phyloP scores from a whole-genome alignment of 2,329 filamentous ascomycete genomes.

The Dryadomyces quercivorus region DNA sequence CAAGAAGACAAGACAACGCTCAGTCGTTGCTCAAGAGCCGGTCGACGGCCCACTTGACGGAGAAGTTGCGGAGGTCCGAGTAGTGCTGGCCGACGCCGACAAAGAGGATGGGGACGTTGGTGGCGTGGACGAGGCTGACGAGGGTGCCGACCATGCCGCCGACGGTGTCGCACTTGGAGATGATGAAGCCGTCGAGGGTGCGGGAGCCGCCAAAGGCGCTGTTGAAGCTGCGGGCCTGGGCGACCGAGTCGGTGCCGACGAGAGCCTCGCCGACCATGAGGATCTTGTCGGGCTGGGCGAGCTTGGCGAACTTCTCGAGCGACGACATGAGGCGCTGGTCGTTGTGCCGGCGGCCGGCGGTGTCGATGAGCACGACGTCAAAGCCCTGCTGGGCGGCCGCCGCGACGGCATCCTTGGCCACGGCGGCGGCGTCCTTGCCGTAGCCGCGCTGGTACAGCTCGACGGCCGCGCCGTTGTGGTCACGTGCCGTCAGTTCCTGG shows the following conservation, averaged over 20 bases:
- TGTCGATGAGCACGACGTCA: conserved; percentile 95
- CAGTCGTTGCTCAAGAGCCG: conserved; percentile 42
- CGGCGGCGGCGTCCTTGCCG: conserved; percentile 90
- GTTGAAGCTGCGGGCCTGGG: conserved; percentile 94
- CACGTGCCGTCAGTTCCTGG: conserved; percentile 73
- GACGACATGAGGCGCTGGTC: conserved; percentile 93
- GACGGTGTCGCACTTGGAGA: conserved; percentile 96
- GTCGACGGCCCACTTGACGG: conserved; percentile 58
- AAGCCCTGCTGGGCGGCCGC: conserved; percentile 64
- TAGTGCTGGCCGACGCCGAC: conserved; percentile 65
- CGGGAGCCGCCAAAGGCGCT: conserved; percentile 73
- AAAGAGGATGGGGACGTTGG: conserved; percentile 90
- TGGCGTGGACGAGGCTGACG: conserved; percentile 95
- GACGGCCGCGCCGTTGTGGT: conserved; percentile 60
- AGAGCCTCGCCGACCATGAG: conserved; percentile 87
- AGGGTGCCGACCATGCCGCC: conserved; percentile 97
- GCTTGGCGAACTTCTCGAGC: conserved; percentile 92
- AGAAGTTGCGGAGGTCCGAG: conserved; percentile 55
- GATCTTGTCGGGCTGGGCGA: conserved; percentile 94
- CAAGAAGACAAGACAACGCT: neutral
- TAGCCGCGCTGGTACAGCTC: conserved; percentile 96
- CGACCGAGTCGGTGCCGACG: conserved; percentile 89
- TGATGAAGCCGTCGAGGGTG: conserved; percentile 89
- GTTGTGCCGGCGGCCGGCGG: conserved; percentile 87
- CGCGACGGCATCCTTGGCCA: conserved; percentile 85